A percentile compares a stretch with the other conserved stretches of the same genome.
phyloP scores from a whole-genome alignment of 768 basidiomycete genomes.

The Phanerochaete carnosa region DNA sequence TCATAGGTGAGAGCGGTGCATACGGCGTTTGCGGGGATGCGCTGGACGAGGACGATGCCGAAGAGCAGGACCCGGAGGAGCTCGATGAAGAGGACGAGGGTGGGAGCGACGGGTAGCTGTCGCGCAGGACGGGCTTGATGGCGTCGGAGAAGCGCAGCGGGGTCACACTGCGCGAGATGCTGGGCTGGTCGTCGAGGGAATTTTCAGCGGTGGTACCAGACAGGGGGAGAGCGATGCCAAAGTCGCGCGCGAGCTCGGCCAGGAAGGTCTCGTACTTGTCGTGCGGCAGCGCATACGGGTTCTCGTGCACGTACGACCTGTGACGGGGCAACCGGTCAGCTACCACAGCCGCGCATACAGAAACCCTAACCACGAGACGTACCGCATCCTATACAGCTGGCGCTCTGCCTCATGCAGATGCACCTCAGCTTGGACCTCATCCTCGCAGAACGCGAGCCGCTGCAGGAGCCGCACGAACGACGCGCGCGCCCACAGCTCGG shows the following conservation, averaged over 20 bases:
- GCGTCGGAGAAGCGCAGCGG: background rate
- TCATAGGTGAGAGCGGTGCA: background rate
- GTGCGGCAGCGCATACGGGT: slow-evolving; percentile 13
- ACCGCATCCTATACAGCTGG: slow-evolving; percentile 5
- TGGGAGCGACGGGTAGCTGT: background rate
- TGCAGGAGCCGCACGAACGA: slow-evolving; percentile 8
- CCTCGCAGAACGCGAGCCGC: background rate
- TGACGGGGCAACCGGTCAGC: background rate
- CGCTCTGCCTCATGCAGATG: background rate
- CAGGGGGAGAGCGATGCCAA: slow-evolving; percentile 1
- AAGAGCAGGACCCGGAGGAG: background rate
- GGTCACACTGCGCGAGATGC: background rate
- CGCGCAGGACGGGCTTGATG: background rate
- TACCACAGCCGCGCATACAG: background rate
- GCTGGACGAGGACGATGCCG: background rate
- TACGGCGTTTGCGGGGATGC: background rate
- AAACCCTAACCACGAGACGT: no score
- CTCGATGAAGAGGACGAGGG: background rate
- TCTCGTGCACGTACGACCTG: slow-evolving; percentile 5
- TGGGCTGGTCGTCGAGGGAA: background rate
- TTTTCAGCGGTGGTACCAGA: background rate
- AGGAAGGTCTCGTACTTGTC: slow-evolving; percentile 10
- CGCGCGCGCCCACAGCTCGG: slow-evolving; percentile 14
- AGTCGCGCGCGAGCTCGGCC: slow-evolving; percentile 7
- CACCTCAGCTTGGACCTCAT: background rate